A percentile compares a stretch with the other conserved stretches of the same genome.
Conservation (phyloP, 139 green algal species). For the Zygnema cylindricum region DNA sequence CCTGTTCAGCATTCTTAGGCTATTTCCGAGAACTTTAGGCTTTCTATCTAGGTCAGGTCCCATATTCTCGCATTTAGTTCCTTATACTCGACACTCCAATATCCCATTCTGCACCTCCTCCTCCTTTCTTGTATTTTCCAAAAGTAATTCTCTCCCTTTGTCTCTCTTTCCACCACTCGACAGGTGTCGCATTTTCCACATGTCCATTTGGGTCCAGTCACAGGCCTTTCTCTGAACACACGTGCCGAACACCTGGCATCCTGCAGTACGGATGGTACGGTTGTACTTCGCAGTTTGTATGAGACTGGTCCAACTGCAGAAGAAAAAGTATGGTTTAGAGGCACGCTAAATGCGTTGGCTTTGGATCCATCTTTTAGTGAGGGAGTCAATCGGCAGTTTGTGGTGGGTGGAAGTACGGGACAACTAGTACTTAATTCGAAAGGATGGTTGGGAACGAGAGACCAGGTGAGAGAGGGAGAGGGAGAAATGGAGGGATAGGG, state of each 20-base stretch:
- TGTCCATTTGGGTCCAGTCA: conserved; percentile 63
- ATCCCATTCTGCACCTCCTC: too few species aligned
- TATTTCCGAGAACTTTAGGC: too few species aligned
- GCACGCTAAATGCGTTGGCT: conserved; percentile 74
- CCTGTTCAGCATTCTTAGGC: too few species aligned
- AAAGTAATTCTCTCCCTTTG: too few species aligned
- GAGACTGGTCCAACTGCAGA: background rate
- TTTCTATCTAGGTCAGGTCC: too few species aligned
- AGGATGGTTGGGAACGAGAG: conserved; percentile 85
- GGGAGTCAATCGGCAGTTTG: conserved; percentile 79
- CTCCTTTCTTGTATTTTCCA: too few species aligned
- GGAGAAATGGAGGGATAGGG: too few species aligned
- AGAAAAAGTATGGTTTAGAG: conserved; percentile 17
- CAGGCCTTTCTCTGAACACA: conserved; percentile 82
- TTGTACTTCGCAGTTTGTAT: conserved; percentile 69
- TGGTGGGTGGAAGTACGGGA: conserved; percentile 74
- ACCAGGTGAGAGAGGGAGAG: conserved; percentile 73
- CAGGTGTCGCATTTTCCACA: too few species aligned
- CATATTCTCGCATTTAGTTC: too few species aligned
- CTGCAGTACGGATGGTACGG: conserved; percentile 80
- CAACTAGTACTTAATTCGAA: conserved; percentile 75
- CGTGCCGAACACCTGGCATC: conserved; percentile 80
- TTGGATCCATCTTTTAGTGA: conserved; percentile 83
- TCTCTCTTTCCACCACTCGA: too few species aligned
- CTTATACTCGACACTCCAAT: too few species aligned